A percentile compares a stretch with the other conserved stretches of the same genome.
These are phyloP conservation scores for Peltaster fructicola DNA, from an alignment of 2,329 filamentous ascomycete genomes.

Conservation along the genomic window DNA sequence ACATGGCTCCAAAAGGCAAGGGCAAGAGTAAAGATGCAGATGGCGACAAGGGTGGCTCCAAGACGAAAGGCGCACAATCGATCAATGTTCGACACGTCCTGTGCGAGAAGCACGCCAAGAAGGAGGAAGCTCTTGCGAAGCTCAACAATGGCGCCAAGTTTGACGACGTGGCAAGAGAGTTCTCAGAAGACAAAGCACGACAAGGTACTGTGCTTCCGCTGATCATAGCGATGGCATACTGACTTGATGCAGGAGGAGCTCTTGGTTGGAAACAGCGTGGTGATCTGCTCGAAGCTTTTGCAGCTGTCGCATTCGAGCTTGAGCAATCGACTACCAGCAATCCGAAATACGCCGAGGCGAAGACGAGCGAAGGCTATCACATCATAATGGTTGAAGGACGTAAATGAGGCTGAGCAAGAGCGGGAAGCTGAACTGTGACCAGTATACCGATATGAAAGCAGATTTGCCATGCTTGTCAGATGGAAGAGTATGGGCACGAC, in stretches of 20 bases:
- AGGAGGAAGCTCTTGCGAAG: slow-evolving; percentile 56
- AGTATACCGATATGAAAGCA: too few species aligned
- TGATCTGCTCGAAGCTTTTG: slow-evolving; percentile 49
- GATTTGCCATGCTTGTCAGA: too few species aligned
- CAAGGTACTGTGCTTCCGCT: slow-evolving; percentile 25
- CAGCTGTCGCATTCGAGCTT: slow-evolving; percentile 52
- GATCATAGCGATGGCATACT: slow-evolving; percentile 1
- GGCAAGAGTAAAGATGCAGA: slow-evolving; percentile 9
- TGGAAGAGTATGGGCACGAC: too few species aligned
- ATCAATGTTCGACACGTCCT: slow-evolving; percentile 63
- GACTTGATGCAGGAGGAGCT: slow-evolving; percentile 37
- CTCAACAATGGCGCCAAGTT: slow-evolving; percentile 51
- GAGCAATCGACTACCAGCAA: slow-evolving; percentile 45
- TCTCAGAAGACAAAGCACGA: slow-evolving; percentile 60
- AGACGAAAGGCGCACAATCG: slow-evolving; percentile 42
- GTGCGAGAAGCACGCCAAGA: slow-evolving; percentile 62
- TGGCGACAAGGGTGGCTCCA: slow-evolving; percentile 11
- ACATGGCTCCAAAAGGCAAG: slow-evolving; percentile 19
- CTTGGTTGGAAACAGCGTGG: slow-evolving; percentile 59
- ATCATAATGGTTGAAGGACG: slow-evolving; percentile 61
- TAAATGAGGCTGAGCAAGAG: slow-evolving; percentile 34
- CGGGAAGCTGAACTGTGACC: background rate
- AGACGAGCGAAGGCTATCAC: slow-evolving; percentile 62
- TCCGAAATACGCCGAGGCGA: slow-evolving; percentile 51
- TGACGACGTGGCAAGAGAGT: slow-evolving; percentile 54